Evolutionary conservation across 2,329 filamentous ascomycete species (phyloP).

Genomic region (Aspergillus japonicus): DNA sequence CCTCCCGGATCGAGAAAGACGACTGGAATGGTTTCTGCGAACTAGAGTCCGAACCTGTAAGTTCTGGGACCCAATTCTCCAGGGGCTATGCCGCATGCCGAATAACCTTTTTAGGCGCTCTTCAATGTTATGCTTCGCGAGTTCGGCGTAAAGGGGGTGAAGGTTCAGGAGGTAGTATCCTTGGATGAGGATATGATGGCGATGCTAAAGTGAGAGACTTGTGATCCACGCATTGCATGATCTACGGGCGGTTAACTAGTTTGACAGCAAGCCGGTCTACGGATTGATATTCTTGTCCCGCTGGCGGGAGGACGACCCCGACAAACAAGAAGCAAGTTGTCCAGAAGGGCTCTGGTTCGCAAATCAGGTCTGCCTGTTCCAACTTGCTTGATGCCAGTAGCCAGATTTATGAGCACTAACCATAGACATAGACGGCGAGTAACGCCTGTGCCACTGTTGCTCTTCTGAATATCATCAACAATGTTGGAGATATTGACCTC

Average conservation of each 20-base stretch:
- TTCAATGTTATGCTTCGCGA: constrained; percentile 83
- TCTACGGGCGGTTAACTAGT: neutral
- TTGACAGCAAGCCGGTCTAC: constrained; percentile 65
- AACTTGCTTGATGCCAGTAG: too few relatives aligned
- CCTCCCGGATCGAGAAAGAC: constrained; percentile 41
- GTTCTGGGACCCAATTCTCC: constrained; percentile 24
- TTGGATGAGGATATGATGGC: constrained; percentile 66
- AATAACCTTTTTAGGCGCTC: constrained; percentile 56
- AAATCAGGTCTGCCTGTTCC: constrained; percentile 65
- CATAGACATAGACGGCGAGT: constrained; percentile 61
- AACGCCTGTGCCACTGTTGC: constrained; percentile 94
- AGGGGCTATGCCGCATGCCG: neutral
- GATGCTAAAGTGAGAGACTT: constrained; percentile 58
- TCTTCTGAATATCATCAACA: constrained; percentile 90
- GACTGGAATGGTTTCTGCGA: constrained; percentile 58
- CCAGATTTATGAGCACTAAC: constrained; percentile 5
- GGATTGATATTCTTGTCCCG: constrained; percentile 89
- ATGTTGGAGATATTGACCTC: constrained; percentile 64
- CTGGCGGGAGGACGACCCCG: constrained; percentile 60
- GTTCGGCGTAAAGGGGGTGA: constrained; percentile 71
- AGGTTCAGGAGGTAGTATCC: constrained; percentile 72
- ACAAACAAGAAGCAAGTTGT: constrained; percentile 54
- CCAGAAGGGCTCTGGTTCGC: constrained; percentile 83
- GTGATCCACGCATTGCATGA: neutral
- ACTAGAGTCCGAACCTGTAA: constrained; percentile 83